Evolutionary conservation across 2,329 filamentous ascomycete genomes (phyloP).

Genomic region (Epichloe aotearoae): DNA sequence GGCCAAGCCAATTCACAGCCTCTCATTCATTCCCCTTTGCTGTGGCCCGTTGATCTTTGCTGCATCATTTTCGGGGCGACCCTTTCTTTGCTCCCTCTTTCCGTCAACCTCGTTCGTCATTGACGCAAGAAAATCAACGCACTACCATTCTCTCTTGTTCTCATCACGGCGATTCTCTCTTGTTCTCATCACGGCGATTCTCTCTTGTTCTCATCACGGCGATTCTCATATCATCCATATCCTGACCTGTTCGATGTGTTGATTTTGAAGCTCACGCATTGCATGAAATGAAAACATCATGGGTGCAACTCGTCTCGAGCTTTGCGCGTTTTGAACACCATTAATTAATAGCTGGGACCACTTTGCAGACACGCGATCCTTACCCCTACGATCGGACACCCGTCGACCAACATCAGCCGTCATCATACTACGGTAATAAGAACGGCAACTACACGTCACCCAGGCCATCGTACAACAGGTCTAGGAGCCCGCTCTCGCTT

Average conservation of each 20-base stretch:
- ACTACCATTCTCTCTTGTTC: not conserved
- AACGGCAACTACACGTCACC: slow-evolving; percentile 36
- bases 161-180: not conserved
- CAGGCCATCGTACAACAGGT: slow-evolving; percentile 28
- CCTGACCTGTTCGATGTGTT: not conserved
- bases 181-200: not conserved
- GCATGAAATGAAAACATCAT: not conserved
- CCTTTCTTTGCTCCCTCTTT: not conserved
- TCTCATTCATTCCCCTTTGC: not conserved
- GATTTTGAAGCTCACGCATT: not conserved
- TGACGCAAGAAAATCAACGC: not conserved
- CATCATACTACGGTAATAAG: slow-evolving; percentile 34
- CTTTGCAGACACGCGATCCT: slow-evolving; percentile 33
- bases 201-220: not conserved
- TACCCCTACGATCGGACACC: slow-evolving; percentile 32
- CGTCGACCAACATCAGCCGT: slow-evolving; percentile 28
- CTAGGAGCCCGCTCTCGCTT: slow-evolving; percentile 38
- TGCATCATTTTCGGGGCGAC: not conserved
- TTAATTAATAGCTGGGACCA: not conserved
- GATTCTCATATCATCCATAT: not conserved
- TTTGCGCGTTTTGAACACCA: not conserved
- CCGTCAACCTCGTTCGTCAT: not conserved
- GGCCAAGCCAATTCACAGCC: not conserved
- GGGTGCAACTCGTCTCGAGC: not conserved
- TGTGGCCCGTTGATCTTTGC: not conserved